Base-by-base conservation (phyloP, 352 stramenopile species). In the Aphanomyces euteiches region DNA sequence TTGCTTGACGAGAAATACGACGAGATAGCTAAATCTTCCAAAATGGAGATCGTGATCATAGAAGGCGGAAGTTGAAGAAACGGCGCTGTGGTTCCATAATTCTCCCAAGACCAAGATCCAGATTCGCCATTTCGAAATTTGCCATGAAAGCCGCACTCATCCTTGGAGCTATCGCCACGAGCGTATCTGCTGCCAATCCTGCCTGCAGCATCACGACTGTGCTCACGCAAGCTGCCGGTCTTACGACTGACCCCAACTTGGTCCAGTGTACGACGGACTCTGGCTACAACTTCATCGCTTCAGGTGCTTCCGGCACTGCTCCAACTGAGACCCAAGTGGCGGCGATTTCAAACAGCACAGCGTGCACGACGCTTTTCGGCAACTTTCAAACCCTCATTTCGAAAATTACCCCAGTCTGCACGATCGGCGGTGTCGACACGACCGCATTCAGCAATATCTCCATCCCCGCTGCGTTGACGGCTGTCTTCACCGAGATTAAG, bases 361-460 rank as follows among this genome's bases (percentile, higher is more conserved):
- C n/a, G 1, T 66, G 58, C 58, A 19, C 19, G 13, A 13, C n/a
- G 13, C 58, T 66, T 8, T 66, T 53, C 58, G 34, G 10, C 15
- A 41, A 17, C 17, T 21, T 66, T 8, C 15, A 48, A 10, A 56
- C 38, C n/a, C 5, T 7, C 5, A 34, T 56, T 19, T 28, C 17
- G 5, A 37, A 4, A 17, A 41, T 66, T 0, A 66, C 13, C 17
- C 58, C 58, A 19, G 15, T 12, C 0, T 66, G 58, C 58, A 41
- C 58, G 39, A 54, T 66, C 12, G 58, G 58, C 8, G 28, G 19
- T 28, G 43, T 66, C 5, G 28, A 48, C n/a, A 50, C 58, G 43
- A 21, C 58, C 15, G 28, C 10, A 17, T 19, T 47, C 10, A 34
- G 12, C 4, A 7, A 28, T 10, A 10, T 66, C 17, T 10, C n/a